Base-by-base conservation (phyloP, 2,329 filamentous ascomycete species). In the Trichoderma lentiforme region DNA sequence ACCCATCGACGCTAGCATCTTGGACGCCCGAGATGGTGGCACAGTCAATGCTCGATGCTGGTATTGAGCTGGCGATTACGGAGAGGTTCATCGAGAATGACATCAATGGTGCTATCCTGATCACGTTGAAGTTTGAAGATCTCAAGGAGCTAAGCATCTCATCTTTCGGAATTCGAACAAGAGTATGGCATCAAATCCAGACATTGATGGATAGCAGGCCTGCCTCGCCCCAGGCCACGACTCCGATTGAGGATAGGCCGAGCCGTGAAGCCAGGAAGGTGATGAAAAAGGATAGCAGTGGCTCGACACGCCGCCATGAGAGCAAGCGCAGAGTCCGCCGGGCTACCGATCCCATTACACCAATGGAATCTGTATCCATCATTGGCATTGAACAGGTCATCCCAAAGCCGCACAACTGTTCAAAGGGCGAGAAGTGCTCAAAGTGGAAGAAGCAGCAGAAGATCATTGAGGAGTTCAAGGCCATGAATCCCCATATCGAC, bases 51-150 rank as follows among this genome's bases (percentile, higher is more conserved):
- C 88, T 91, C 78, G 89, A 93, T 80, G 89, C 91, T 58, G 94
- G 93, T 76, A 90, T 97, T 79, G 95, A 97, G 79, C 84, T 89
- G 66, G 84, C 87, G 7, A 87, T 95, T 65, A 91, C 96, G 12
- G 91, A 97, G 77, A 93, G 92, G 76, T 98, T 99, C 78, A 87
- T 95, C 73, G 89, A 92, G 77, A 97, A 99, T 80, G 95, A 99
- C 79, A 98, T 99, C 80, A 94, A 92, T 30, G 95, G 95, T 15
- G 87, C 90, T 5, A 93, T 98, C 71, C 84, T 98, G 24, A 90
- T 97, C 67, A 94, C 95, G n/a, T 84, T 99, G 57, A 94, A 97
- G 79, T 95, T 95, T 76, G 94, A 97, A 74, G 95, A 96, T 77
- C 84, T 96, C 71, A 92, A 92, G 80, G 93, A 96, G 81, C 86